These are phyloP conservation scores for Kuraishia hungarica DNA, from an alignment of 805 yeast species.

Conservation along the genomic window DNA sequence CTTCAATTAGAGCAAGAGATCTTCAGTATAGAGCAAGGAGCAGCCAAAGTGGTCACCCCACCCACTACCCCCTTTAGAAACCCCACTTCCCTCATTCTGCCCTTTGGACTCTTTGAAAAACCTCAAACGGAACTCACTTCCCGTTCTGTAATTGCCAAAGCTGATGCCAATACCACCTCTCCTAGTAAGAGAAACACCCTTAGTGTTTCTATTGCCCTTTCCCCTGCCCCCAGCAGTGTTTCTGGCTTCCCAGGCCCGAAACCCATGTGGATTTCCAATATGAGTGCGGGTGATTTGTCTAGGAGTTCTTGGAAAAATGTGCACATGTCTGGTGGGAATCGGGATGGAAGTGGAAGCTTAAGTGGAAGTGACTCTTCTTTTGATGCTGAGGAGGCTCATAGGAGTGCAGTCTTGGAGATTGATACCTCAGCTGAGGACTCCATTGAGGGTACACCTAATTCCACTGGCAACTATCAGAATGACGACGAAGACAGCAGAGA, in stretches of 20 bases:
- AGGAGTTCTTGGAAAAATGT: neutral
- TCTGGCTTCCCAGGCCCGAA: neutral
- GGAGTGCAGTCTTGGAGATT: neutral
- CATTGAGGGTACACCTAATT: neutral
- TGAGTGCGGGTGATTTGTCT: neutral
- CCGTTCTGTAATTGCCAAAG: neutral
- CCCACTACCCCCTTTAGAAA: neutral
- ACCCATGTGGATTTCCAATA: neutral
- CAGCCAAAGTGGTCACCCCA: neutral
- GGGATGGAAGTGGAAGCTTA: too few relatives aligned
- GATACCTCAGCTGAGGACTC: neutral
- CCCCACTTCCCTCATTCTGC: neutral
- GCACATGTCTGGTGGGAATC: neutral
- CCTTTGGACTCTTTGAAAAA: neutral
- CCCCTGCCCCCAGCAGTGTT: neutral
- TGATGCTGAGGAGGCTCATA: neutral
- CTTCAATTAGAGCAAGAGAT: conserved; percentile 2
- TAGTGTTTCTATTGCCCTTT: neutral
- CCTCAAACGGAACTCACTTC: neutral
- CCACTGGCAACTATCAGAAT: neutral
- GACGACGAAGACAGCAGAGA: neutral
- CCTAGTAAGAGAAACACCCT: neutral
- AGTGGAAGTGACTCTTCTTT: neutral
- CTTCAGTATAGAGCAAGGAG: neutral
- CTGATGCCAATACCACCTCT: neutral